Base-by-base conservation (phyloP, 2,329 filamentous ascomycete species). In the Aspergillus alliaceus region DNA sequence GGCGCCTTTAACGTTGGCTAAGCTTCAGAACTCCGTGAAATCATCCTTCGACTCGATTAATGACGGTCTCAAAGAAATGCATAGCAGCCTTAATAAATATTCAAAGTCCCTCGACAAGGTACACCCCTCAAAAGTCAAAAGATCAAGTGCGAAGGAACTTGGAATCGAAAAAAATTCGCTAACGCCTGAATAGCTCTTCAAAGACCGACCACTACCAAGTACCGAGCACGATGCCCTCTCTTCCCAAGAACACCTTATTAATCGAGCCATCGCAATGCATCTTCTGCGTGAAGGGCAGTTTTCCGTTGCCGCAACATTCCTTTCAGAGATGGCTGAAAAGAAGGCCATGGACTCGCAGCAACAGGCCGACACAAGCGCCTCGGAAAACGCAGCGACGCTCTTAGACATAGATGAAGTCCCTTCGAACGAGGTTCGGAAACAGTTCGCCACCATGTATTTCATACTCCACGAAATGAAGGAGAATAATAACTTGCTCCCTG, bases 251-350 rank as follows among this genome's bases (percentile, higher is more conserved):
- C 80, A 83, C 15, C 82, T 97, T 12, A 91, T 98, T 70, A 96
- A 97, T 76, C 86, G 93, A 56, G 93, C 95, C 6, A 96, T 99
- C 66, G 90, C 90, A 9, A 97, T 98, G 92, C 95, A 99, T 71
- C 84, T 99, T 22, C 83, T 99, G 37, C 90, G 95, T 39, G 93
- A 98, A 77, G 95, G 95, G 49, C 90, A 96, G 70, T 99, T 99
- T 74, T 83, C 82, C 22, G 93, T 96, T 2, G 93, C 93, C 12
- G 86, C 88, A 15, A 91, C 88, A 1, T 97, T 99, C 66, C 85
- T 96, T 49, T 79, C 83, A 14, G 95, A 98, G 79, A 85, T 84
- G 29, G 75, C 79, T 53, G 72, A 78, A 24, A 76, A 79, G 58
- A 77, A 79, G 72, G 64, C 75, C 63, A 58, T 71, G 51, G 66